These are phyloP conservation scores for Trypanosoma congolense DNA, from an alignment of 208 protist genomes.

Conservation along the genomic window DNA sequence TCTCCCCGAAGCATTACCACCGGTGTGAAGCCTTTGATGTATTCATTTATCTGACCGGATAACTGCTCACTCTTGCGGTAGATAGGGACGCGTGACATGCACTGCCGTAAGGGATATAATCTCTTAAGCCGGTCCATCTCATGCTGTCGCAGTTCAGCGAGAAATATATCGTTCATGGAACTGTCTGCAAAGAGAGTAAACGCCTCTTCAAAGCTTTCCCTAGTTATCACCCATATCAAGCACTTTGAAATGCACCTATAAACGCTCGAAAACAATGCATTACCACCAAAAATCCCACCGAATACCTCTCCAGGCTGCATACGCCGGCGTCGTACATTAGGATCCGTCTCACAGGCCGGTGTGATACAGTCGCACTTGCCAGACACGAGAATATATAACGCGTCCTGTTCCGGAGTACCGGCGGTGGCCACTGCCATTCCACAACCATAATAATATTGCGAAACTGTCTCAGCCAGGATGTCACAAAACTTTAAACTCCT, in stretches of 20 bases:
- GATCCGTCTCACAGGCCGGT: not conserved
- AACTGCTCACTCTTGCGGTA: conserved; percentile 56
- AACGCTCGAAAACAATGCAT: conserved; percentile 38
- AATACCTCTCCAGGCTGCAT: conserved; percentile 43
- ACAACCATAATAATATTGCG: conserved; percentile 37
- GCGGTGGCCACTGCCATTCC: conserved; percentile 59
- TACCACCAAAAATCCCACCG: conserved; percentile 75
- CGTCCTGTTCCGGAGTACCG: conserved; percentile 44
- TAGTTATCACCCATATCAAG: conserved; percentile 61
- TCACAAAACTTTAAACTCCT: conserved; percentile 53
- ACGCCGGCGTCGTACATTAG: conserved; percentile 18
- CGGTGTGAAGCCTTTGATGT: conserved; percentile 65
- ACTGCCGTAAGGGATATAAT: conserved; percentile 34
- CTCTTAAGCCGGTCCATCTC: conserved; percentile 37
- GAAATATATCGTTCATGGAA: conserved; percentile 50
- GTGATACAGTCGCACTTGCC: conserved; percentile 53
- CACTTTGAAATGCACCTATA: conserved; percentile 75
- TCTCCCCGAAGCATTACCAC: conserved; percentile 62
- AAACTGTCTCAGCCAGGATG: conserved; percentile 55
- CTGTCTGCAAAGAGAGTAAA: conserved; percentile 54
- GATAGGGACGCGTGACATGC: conserved; percentile 62
- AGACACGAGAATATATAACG: conserved; percentile 75
- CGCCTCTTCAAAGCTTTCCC: conserved; percentile 58
- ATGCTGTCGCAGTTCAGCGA: conserved; percentile 38
- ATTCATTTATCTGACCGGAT: conserved; percentile 24